Conservation (phyloP, 2,329 filamentous ascomycete genomes). For the Epichloe sibirici region DNA sequence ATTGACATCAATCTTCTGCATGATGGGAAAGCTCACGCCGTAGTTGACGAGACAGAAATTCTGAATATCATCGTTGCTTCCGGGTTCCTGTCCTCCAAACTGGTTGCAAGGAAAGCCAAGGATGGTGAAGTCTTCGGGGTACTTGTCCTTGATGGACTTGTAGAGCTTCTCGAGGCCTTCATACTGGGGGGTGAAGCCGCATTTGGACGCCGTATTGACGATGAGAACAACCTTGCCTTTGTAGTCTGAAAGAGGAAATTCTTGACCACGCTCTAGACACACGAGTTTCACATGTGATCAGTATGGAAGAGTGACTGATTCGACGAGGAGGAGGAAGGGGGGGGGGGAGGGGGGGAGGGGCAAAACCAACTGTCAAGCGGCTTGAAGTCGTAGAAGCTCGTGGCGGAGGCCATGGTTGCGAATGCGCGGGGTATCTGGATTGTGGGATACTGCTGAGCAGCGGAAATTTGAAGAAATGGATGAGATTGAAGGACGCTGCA, state of each 20-base stretch:
- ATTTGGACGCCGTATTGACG: slow-evolving; percentile 97
- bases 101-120: slow-evolving; percentile 99
- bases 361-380: slow-evolving; percentile 55
- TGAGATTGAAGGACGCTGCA: background rate
- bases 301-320: slow-evolving; percentile 1
- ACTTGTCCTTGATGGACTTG: slow-evolving; percentile 56
- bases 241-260: slow-evolving; percentile 58
- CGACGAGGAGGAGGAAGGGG: background rate
- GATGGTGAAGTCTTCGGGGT: slow-evolving; percentile 70
- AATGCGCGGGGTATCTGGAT: slow-evolving; percentile 3
- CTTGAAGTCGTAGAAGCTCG: slow-evolving; percentile 69
- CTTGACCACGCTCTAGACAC: slow-evolving; percentile 42
- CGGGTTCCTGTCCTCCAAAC: slow-evolving; percentile 84
- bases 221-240: slow-evolving; percentile 89
- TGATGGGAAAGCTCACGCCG: slow-evolving; percentile 76
- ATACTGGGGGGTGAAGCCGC: slow-evolving; percentile 98
- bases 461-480: background rate
- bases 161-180: slow-evolving; percentile 82
- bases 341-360: background rate
- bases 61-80: slow-evolving; percentile 68
- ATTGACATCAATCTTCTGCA: slow-evolving; percentile 91
- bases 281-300: slow-evolving; percentile 5
- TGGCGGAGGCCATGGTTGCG: slow-evolving; percentile 27
- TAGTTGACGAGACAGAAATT: slow-evolving; percentile 87
- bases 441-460: background rate